Base-by-base conservation (phyloP, 2,329 filamentous ascomycete genomes). In the Acephala macrosclerotiorum region DNA sequence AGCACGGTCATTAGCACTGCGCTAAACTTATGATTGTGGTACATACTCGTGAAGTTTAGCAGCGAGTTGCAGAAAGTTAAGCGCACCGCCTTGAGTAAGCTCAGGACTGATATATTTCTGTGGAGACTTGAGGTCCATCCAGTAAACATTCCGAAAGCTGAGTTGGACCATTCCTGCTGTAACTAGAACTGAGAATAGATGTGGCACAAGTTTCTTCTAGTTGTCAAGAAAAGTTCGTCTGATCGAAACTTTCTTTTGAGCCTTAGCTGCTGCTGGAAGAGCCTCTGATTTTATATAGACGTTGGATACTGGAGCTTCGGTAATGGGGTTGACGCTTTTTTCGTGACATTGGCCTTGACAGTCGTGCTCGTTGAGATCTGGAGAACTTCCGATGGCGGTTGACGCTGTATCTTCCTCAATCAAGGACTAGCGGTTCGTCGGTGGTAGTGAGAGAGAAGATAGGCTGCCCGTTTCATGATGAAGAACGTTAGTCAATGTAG, bases 131-230 rank as follows among this genome's bases (percentile, higher is more conserved):
- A 60, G 45, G 25, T 60, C 58, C 58, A 60, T 60, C 58, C 40
- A 60, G 20, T 60, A 60, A 6, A 60, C 45, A 51, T 60, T 60
- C 16, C 58, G 25, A 20, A 60, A 60, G 20, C 58, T 60, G 9
- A 60, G 58, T 35, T 60, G 58, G n/a, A 42, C 29, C 3, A 60
- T 29, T 26, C 12, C 25, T 29, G 42, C 26, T 16, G 42, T 60
- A 14, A 60, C 58, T 7, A 33, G 14, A 16, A 51, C 20, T 8
- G 58, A 25, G 26, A 51, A 7, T 7, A 60, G 11, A 33, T 60
- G 58, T 1, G 45, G 58, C 11, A 36, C 26, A 47, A 60, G 16
- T 22, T 60, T 60, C 20, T 20, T 35, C 58, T 42, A 60, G 18
- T 53, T 51, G 6, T 49, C 18, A 22, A 49, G n/a, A 22, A 49